Evolutionary conservation across 2,329 filamentous ascomycete species (phyloP), one percentile per base, ranked within the genome.

Genomic region (Arthrocladium fulminans): DNA sequence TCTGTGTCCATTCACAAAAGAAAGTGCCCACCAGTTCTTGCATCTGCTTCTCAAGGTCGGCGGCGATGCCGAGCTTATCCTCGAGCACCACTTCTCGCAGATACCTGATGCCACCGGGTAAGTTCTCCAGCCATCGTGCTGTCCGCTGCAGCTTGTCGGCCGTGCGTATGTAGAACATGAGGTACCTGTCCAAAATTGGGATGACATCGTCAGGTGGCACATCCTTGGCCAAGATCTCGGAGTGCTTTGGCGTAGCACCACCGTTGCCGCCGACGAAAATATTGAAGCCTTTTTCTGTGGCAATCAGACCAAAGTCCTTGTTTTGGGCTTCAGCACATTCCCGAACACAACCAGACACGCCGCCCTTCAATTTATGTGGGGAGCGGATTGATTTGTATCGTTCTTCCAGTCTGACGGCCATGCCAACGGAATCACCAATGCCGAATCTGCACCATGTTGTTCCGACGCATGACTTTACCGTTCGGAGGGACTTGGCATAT

Each of bases 111-210:
- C 88, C 88, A 4, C 88, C 88, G 0, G 88, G 88, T 0, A 94
- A 75, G 45, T 76, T 77, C 65, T 95, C 88, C 30, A 95, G 73
- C 88, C 88, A 95, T 20, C 87, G 77, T 0, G 88, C 88, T 22
- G 88, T 95, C 43, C 88, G 79, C 66, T 95, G 88, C 0, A 95
- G 79, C 62, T 86, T 88, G 69, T 95, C 88, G 38, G 87, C 88
- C 0, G 89, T 94, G 56, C 88, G 85, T 60, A 95, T 92, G 69
- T 95, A 95, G 72, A 95, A 90, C 68, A 89, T 87, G 20, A 95
- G 76, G 61, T 92, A 95, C 38, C 89, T 82, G 64, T 95, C 89
- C 2, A 95, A 73, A 50, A 95, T 84, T 1, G 86, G 80, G 7
- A 94, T 75, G 7, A 94, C 82, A 59, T 94, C 84, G 45, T 86